phyloP scores from a whole-genome alignment of 208 protist genomes.

The Trypanosoma mega region DNA sequence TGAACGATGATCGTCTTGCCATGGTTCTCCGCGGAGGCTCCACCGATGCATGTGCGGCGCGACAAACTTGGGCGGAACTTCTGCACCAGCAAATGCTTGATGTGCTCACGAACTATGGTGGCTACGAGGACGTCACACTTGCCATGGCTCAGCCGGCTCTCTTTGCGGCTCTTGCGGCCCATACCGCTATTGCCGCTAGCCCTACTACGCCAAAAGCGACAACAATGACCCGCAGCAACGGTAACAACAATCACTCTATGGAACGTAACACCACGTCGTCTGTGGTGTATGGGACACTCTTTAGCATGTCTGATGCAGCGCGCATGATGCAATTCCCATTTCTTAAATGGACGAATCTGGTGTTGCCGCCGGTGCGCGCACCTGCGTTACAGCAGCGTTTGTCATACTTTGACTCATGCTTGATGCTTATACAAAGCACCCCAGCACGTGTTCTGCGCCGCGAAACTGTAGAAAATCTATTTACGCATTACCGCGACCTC shows the following conservation, averaged over 20 bases:
- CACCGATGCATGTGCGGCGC: slow-evolving; percentile 12
- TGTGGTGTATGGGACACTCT: too few species aligned
- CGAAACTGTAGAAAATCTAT: slow-evolving; percentile 64
- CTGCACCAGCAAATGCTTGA: slow-evolving; percentile 71
- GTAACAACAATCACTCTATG: too few species aligned
- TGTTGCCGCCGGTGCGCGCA: slow-evolving; percentile 29
- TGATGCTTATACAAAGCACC: slow-evolving; percentile 50
- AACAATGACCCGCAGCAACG: too few species aligned
- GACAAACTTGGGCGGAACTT: slow-evolving; percentile 67
- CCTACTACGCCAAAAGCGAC: too few species aligned
- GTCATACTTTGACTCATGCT: slow-evolving; percentile 75
- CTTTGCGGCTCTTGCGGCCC: slow-evolving; percentile 59
- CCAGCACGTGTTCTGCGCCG: slow-evolving; percentile 48
- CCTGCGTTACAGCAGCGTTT: slow-evolving; percentile 55
- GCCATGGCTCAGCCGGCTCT: slow-evolving; percentile 79
- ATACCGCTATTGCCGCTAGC: slow-evolving; percentile 45
- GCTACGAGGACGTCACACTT: slow-evolving; percentile 88
- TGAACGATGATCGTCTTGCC: slow-evolving; percentile 68
- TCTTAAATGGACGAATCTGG: slow-evolving; percentile 25
- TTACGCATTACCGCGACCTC: slow-evolving; percentile 63
- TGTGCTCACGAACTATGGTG: slow-evolving; percentile 67
- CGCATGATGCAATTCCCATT: slow-evolving; percentile 68
- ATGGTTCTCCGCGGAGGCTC: slow-evolving; percentile 19
- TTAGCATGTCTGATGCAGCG: slow-evolving; percentile 41
- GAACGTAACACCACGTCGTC: too few species aligned